A percentile compares a stretch with the other conserved stretches of the same genome.
These are phyloP conservation scores for Ampelomyces quisqualis DNA, from an alignment of 2,329 filamentous ascomycete species.

Conservation along the genomic window DNA sequence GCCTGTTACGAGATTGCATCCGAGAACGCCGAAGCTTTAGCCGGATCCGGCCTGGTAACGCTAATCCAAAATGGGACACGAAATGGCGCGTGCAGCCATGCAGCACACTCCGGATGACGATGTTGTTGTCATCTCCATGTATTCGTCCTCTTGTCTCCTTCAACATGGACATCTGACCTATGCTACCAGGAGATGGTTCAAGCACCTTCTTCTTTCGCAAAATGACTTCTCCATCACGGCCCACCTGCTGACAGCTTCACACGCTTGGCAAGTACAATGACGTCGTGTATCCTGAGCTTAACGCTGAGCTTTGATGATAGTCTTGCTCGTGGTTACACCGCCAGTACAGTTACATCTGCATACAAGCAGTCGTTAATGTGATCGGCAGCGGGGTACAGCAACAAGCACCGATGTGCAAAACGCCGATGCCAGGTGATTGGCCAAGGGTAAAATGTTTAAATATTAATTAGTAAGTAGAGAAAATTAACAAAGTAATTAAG, in stretches of 20 bases:
- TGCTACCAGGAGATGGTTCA: not conserved
- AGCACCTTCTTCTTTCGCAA: conserved; percentile 13
- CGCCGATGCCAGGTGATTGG: conserved; percentile 16
- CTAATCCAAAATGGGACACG: no score
- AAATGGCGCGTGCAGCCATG: conserved; percentile 1
- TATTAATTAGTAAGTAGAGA: no score
- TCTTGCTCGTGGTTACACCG: conserved; percentile 25
- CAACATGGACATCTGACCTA: conserved; percentile 8
- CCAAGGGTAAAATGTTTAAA: no score
- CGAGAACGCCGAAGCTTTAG: not conserved
- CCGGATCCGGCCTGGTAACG: not conserved
- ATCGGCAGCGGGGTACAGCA: conserved; percentile 37
- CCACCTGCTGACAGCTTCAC: conserved; percentile 8
- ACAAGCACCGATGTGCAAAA: conserved; percentile 21
- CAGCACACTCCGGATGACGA: not conserved
- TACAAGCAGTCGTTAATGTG: conserved; percentile 15
- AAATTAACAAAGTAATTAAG: no score
- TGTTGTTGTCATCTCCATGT: not conserved
- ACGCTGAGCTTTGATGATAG: conserved; percentile 13
- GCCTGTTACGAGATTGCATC: not conserved
- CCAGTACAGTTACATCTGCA: conserved; percentile 25
- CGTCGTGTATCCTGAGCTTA: conserved; percentile 14
- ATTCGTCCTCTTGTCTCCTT: not conserved
- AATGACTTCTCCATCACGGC: not conserved
- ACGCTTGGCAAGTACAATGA: conserved; percentile 18